Evolutionary conservation across 2,329 filamentous ascomycete species (phyloP), one percentile per base, ranked within the genome.

Genomic region (Cladosporium oxysporum): DNA sequence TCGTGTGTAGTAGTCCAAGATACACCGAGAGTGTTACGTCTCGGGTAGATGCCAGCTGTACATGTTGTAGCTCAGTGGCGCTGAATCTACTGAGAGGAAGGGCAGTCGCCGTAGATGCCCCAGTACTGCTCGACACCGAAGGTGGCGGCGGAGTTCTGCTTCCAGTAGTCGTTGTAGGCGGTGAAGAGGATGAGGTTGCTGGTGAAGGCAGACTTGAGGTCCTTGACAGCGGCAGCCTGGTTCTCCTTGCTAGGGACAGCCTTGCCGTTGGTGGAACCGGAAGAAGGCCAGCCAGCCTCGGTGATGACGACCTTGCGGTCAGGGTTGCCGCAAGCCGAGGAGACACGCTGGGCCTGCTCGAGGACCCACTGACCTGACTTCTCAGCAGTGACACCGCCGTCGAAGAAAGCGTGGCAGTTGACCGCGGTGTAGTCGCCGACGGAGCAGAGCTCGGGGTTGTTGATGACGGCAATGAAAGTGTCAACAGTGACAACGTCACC

Each of bases 401-500:
- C 90, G 77, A 95, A 96, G 84, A 93, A 96, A 14, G 92, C 86
- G 77, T 96, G 92, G 70, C 88, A 87, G 79, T 97, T 96, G 75
- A 90, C 86, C 18, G 91, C 90, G 73, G 89, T 92, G 79, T 91
- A 91, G 74, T 96, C 92, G 0, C 90, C 91, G 55, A 82, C 83
- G 29, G 87, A 77, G 79, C 92, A 96, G 58, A 97, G 83, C 0
- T 89, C 89, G 71, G 94, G 90, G 74, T 95, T 85, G 60, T 81
- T 79, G 58, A 88, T 80, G n/a, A 88, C 83, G 5, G 89, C 88
- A 26, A 86, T 83, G 72, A 91, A 91, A 0, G 91, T 94, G 75
- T 97, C 93, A 57, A 94, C 91, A 0, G 90, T 88, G 44, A 93
- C 91, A 33, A 96, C 87, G 1, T 87, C 87, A 2, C 92, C 92